Percentiles rank a stretch among this genome's conserved stretches.
Conservation (phyloP, 257 asterid species). For the Solanum bulbocastanum region DNA sequence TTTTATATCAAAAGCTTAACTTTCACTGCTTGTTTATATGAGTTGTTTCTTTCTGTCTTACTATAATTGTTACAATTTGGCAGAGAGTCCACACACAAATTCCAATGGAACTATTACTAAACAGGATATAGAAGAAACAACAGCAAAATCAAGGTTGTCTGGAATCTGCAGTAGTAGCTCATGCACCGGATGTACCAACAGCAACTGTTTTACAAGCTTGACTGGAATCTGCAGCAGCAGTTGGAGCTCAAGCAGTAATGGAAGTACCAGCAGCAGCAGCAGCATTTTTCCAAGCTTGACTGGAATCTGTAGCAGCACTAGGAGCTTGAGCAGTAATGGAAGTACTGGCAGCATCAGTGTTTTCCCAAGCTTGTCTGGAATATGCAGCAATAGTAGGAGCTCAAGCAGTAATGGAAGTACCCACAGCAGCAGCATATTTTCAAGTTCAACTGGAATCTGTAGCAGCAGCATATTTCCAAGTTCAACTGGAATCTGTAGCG, state of each 20-base stretch:
- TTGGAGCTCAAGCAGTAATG: slow-evolving; percentile 28
- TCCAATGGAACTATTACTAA: slow-evolving; percentile 9
- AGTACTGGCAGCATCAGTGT: slow-evolving; percentile 8
- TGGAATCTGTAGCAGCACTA: slow-evolving; percentile 29
- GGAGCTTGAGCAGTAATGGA: slow-evolving; percentile 27
- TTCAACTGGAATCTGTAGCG: slow-evolving; percentile 22
- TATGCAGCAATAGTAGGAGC: slow-evolving; percentile 27
- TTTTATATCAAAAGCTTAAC: slow-evolving; percentile 7
- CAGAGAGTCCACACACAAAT: slow-evolving; percentile 26
- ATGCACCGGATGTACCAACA: slow-evolving; percentile 11
- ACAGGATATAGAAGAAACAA: slow-evolving; percentile 35
- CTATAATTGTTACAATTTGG: background rate
- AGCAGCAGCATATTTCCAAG: slow-evolving; percentile 29
- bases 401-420: slow-evolving; percentile 19
- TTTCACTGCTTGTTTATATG: slow-evolving; percentile 11
- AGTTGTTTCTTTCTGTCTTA: background rate
- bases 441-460: slow-evolving; percentile 48
- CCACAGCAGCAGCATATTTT: slow-evolving; percentile 20
- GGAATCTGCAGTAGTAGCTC: slow-evolving; percentile 32
- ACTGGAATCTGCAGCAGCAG: slow-evolving; percentile 39
- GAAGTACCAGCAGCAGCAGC: slow-evolving; percentile 15
- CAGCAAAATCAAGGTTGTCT: slow-evolving; percentile 18
- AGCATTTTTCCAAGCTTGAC: slow-evolving; percentile 37
- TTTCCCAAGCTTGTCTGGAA: slow-evolving; percentile 35
- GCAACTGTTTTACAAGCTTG: slow-evolving; percentile 51